phyloP scores from a whole-genome alignment of 1,284 basidiomycete genomes.

The Microstroma glucosiphilum region DNA sequence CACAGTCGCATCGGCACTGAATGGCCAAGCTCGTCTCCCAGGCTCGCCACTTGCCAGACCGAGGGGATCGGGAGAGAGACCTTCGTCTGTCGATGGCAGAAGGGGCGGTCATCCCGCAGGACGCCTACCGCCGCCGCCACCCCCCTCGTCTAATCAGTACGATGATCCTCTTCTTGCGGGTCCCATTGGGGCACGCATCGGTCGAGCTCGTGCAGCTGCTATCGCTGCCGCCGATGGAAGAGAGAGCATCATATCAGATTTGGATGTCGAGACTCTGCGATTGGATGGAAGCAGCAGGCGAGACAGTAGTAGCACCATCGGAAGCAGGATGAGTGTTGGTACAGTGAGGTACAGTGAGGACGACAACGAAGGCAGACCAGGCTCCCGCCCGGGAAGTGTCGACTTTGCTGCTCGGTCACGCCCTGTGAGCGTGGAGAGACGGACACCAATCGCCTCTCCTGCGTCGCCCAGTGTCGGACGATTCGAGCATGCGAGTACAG shows the following conservation, averaged over 20 bases:
- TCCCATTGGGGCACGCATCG: conserved; percentile 25
- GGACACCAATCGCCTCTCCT: too few species aligned
- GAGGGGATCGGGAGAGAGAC: not conserved
- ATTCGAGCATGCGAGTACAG: not conserved
- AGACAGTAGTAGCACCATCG: conserved; percentile 35
- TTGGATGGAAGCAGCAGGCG: conserved; percentile 32
- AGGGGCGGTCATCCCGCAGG: conserved; percentile 34
- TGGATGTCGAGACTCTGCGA: conserved; percentile 43
- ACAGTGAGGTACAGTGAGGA: conserved; percentile 24
- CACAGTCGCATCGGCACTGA: too few species aligned
- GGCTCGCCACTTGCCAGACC: not conserved
- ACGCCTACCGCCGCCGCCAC: conserved; percentile 23
- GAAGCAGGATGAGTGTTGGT: conserved; percentile 26
- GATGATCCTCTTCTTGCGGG: conserved; percentile 24
- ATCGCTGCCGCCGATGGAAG: conserved; percentile 34
- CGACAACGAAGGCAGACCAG: not conserved
- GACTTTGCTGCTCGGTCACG: not conserved
- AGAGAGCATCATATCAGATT: conserved; percentile 40
- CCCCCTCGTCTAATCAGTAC: conserved; percentile 17
- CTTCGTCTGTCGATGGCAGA: not conserved
- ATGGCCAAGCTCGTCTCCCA: not conserved
- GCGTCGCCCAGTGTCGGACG: too few species aligned
- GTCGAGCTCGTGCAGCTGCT: conserved; percentile 29
- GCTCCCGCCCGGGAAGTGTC: not conserved
- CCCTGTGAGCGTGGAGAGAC: not conserved